These are phyloP conservation scores for Ceratobasidium sp. DNA, from an alignment of 1,284 basidiomycete species.

Conservation along the genomic window DNA sequence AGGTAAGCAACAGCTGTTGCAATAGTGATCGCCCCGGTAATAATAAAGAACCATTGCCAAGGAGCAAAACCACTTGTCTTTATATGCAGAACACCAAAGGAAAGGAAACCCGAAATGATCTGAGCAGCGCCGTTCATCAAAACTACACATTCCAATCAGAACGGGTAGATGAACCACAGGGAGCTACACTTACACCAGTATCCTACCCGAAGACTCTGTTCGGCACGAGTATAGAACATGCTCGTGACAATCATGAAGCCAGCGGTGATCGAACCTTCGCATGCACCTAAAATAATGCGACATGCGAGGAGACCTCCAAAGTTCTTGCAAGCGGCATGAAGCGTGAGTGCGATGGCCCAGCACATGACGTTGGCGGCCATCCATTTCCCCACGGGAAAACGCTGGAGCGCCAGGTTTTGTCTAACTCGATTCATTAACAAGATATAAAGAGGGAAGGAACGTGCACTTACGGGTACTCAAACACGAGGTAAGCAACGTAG, in stretches of 20 bases:
- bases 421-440: neutral
- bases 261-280: conserved; percentile 48
- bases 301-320: conserved; percentile 44
- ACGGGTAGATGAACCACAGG: neutral
- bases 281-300: conserved; percentile 50
- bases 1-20: conserved; percentile 57
- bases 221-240: conserved; percentile 49
- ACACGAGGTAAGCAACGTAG: conserved; percentile 50
- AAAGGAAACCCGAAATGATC: conserved; percentile 51
- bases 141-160: neutral
- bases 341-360: conserved; percentile 46
- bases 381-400: conserved; percentile 48
- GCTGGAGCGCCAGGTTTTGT: conserved; percentile 43
- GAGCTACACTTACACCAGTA: conserved; percentile 40
- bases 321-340: conserved; percentile 44
- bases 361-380: conserved; percentile 48
- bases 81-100: conserved; percentile 72
- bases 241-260: conserved; percentile 48
- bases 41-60: conserved; percentile 68
- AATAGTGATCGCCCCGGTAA: conserved; percentile 55
- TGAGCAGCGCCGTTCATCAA: conserved; percentile 42
- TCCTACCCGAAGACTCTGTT: conserved; percentile 50
- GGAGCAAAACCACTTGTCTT: conserved; percentile 61
- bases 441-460: neutral
- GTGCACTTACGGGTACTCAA: conserved; percentile 47